Percentiles rank a stretch among this genome's conserved stretches.
Evolutionary conservation across 768 basidiomycete species (phyloP).

Genomic region (Dentipellis sp.): DNA sequence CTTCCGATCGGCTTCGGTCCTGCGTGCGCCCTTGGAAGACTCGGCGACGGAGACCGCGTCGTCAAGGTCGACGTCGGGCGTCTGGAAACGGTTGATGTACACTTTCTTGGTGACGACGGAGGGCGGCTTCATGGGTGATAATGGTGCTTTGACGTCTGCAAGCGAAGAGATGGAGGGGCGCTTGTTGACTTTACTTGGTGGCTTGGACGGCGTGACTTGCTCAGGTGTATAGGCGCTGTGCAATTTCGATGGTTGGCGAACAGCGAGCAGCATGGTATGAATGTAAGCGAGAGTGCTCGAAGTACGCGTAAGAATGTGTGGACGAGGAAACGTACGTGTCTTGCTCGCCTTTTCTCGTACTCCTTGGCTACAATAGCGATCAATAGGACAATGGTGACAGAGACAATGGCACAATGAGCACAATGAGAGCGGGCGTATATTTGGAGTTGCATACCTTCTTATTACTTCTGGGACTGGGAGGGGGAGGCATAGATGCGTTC

Average conservation of each 20-base stretch:
- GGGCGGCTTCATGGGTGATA: background rate
- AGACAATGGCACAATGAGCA: background rate
- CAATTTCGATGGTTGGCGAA: background rate
- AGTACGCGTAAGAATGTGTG: background rate
- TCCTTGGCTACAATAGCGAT: background rate
- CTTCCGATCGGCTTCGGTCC: conserved; percentile 53
- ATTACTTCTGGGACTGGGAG: background rate
- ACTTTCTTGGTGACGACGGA: background rate
- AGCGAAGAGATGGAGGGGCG: background rate
- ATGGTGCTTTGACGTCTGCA: background rate
- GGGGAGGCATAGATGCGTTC: background rate
- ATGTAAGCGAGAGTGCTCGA: background rate
- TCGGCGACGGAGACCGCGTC: conserved; percentile 47
- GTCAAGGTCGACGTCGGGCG: conserved; percentile 27
- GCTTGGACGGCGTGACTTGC: background rate
- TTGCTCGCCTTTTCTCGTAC: background rate
- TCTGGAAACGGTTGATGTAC: background rate
- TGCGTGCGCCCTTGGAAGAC: conserved; percentile 37
- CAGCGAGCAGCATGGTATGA: background rate
- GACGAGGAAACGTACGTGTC: background rate
- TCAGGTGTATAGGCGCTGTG: background rate
- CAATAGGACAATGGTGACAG: background rate
- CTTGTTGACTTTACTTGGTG: background rate
- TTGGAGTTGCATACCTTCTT: background rate
- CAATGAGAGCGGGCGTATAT: background rate